A percentile compares a stretch with the other conserved stretches of the same genome.
Conservation (phyloP, 371 early-diverging fungal genomes). For the Mucor piriformis region DNA sequence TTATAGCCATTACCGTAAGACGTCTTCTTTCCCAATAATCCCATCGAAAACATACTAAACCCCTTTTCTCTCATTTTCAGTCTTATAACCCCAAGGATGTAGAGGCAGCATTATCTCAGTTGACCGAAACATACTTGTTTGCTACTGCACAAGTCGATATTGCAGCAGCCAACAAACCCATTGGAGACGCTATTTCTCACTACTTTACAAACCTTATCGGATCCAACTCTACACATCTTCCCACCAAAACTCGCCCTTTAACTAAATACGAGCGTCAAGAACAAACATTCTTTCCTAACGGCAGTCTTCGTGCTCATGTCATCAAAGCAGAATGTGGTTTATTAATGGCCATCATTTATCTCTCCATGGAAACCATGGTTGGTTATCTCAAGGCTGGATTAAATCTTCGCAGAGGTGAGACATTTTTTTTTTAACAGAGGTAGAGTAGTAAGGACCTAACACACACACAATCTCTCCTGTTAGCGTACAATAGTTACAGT, state of each 20-base stretch:
- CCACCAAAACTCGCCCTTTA: slow-evolving; percentile 40
- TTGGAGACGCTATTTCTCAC: slow-evolving; percentile 42
- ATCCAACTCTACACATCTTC: slow-evolving; percentile 40
- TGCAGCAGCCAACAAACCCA: slow-evolving; percentile 49
- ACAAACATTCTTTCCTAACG: slow-evolving; percentile 50
- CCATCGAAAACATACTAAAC: background rate
- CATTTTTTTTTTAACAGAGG: background rate
- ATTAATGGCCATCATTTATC: slow-evolving; percentile 56
- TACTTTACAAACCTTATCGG: slow-evolving; percentile 46
- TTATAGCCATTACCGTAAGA: background rate
- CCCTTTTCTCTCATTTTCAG: slow-evolving; percentile 21
- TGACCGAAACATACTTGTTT: slow-evolving; percentile 52
- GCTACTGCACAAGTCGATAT: slow-evolving; percentile 58
- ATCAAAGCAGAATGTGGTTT: slow-evolving; percentile 62
- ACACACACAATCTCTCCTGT: background rate
- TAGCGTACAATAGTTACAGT: slow-evolving; percentile 52
- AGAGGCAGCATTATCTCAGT: slow-evolving; percentile 43
- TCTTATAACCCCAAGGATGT: slow-evolving; percentile 57
- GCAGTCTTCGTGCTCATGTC: slow-evolving; percentile 63
- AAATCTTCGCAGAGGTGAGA: slow-evolving; percentile 62
- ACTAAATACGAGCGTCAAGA: slow-evolving; percentile 32
- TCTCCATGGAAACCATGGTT: slow-evolving; percentile 58
- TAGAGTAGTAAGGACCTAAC: too few relatives aligned
- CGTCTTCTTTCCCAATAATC: background rate
- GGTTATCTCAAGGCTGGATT: slow-evolving; percentile 66